Percentiles rank a stretch among this genome's conserved stretches.
Evolutionary conservation across 2,329 filamentous ascomycete species (phyloP).

Genomic region (Exophiala phaeomuriformis): DNA sequence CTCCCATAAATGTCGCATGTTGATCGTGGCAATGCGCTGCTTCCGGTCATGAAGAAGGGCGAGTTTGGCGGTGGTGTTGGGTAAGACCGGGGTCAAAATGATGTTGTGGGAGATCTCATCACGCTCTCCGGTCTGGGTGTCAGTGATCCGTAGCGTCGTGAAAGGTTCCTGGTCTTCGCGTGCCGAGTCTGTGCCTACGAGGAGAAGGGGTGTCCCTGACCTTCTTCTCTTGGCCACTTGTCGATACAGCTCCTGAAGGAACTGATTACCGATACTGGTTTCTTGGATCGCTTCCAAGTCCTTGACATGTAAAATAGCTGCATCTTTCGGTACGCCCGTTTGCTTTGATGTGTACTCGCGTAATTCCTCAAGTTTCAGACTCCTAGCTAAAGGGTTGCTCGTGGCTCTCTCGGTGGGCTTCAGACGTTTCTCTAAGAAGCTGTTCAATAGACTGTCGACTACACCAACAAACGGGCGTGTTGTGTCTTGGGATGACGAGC

Average conservation of each 20-base stretch:
- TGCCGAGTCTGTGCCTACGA: conserved; percentile 69
- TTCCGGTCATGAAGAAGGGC: conserved; percentile 37
- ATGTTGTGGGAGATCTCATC: conserved; percentile 48
- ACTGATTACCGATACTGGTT: conserved; percentile 54
- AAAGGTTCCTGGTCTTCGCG: conserved; percentile 45
- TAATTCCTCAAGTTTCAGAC: conserved; percentile 30
- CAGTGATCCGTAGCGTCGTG: conserved; percentile 38
- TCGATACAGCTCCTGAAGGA: conserved; percentile 63
- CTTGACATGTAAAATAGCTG: conserved; percentile 65
- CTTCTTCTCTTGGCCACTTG: conserved; percentile 65
- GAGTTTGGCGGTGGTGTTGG: conserved; percentile 27
- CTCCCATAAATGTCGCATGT: conserved; percentile 57
- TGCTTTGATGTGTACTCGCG: conserved; percentile 45
- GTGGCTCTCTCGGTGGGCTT: conserved; percentile 6
- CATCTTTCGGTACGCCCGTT: conserved; percentile 11
- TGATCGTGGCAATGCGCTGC: conserved; percentile 48
- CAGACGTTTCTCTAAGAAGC: conserved; percentile 8
- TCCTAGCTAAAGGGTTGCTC: conserved; percentile 4
- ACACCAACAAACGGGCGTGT: not conserved
- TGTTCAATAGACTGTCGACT: conserved; percentile 4
- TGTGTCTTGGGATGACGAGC: not conserved
- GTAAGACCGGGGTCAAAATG: conserved; percentile 46
- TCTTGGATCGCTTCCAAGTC: conserved; percentile 72
- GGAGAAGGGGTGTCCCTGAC: conserved; percentile 62
- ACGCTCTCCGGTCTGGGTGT: conserved; percentile 41